Conservation (phyloP, 2,329 filamentous ascomycete genomes). For the Penicillium polonicum region DNA sequence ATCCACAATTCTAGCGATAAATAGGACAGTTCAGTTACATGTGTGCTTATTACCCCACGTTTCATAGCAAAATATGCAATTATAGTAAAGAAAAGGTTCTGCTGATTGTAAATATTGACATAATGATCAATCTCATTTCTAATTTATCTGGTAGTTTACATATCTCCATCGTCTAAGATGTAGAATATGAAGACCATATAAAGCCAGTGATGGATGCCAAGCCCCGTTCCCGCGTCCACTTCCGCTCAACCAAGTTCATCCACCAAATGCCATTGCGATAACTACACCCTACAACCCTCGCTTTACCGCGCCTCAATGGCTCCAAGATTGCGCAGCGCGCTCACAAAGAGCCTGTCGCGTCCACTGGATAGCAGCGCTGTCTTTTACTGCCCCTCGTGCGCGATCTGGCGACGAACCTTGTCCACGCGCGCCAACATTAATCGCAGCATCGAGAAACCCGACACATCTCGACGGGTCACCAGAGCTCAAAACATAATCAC, state of each 20-base stretch:
- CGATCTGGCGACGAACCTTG: slow-evolving; percentile 35
- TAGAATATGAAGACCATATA: background rate
- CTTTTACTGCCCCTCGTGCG: slow-evolving; percentile 45
- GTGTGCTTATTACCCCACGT: slow-evolving; percentile 6
- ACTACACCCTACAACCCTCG: background rate
- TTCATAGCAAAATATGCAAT: background rate
- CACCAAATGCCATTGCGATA: background rate
- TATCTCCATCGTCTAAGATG: background rate
- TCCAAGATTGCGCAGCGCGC: slow-evolving; percentile 38
- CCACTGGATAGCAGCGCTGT: slow-evolving; percentile 25
- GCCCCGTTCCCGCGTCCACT: slow-evolving; percentile 21
- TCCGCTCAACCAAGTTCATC: slow-evolving; percentile 17
- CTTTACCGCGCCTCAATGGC: slow-evolving; percentile 34
- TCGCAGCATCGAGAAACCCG: slow-evolving; percentile 15
- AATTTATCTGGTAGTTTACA: background rate
- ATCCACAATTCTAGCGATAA: slow-evolving; percentile 14
- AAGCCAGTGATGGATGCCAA: slow-evolving; percentile 18
- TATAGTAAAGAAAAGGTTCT: background rate
- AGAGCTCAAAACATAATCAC: slow-evolving; percentile 10
- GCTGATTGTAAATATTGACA: background rate
- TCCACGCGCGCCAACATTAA: slow-evolving; percentile 27
- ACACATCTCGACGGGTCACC: slow-evolving; percentile 11
- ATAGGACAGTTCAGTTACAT: slow-evolving; percentile 15
- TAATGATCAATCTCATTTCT: background rate
- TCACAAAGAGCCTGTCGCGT: slow-evolving; percentile 36